phyloP scores from a whole-genome alignment of 768 basidiomycete species.

The Boletales sp. region DNA sequence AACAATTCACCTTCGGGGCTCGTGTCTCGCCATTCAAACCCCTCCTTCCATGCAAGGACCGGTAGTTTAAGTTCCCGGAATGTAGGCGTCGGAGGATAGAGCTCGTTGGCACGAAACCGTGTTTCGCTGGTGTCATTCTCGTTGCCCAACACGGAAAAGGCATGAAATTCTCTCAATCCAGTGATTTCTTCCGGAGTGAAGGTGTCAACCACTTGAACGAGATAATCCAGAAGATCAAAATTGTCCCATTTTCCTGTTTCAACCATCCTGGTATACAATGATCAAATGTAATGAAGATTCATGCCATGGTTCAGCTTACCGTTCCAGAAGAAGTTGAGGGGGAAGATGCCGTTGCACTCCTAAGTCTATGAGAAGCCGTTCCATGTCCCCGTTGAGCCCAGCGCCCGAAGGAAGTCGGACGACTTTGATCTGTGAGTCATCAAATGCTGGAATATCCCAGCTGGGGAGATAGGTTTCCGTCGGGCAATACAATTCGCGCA shows the following conservation, averaged over 20 bases:
- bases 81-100: constrained; percentile 78
- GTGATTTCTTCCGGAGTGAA: background rate
- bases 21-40: constrained; percentile 66
- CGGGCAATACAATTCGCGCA: background rate
- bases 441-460: background rate
- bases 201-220: constrained; percentile 55
- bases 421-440: background rate
- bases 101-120: constrained; percentile 58
- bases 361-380: background rate
- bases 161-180: background rate
- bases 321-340: background rate
- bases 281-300: background rate
- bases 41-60: constrained; percentile 76
- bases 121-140: constrained; percentile 1
- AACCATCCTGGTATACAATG: constrained; percentile 53
- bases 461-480: background rate
- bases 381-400: background rate
- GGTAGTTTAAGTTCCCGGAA: constrained; percentile 71
- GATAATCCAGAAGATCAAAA: constrained; percentile 76
- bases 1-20: constrained; percentile 72
- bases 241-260: constrained; percentile 84
- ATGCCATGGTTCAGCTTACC: background rate
- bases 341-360: background rate
- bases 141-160: background rate
- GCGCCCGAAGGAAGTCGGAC: background rate